Conservation (phyloP, 192 early-diverging fungal species). For the Entomortierella lignicola region DNA sequence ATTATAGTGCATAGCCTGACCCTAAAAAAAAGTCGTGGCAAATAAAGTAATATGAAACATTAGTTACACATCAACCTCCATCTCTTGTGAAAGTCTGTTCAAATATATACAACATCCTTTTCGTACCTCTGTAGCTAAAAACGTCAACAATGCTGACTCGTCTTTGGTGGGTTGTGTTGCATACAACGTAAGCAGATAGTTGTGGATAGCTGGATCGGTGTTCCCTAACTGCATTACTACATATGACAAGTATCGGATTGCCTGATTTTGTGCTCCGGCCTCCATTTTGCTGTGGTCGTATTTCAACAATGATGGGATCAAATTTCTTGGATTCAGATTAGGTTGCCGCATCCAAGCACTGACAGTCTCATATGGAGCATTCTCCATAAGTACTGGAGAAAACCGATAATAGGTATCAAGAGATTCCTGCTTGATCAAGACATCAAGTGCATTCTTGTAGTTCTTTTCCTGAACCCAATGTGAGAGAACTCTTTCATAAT, state of each 20-base stretch:
- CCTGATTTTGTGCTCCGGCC: constrained; percentile 75
- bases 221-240: constrained; percentile 82
- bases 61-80: no score
- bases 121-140: constrained; percentile 76
- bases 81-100: no score
- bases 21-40: constrained; percentile 63
- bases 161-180: constrained; percentile 73
- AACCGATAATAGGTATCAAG: constrained; percentile 91
- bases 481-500: constrained; percentile 87
- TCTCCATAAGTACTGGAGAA: constrained; percentile 86
- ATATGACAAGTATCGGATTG: constrained; percentile 88
- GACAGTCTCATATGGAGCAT: constrained; percentile 86
- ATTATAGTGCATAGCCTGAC: constrained; percentile 86
- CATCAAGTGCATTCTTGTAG: constrained; percentile 79
- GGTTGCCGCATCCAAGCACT: constrained; percentile 88
- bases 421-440: constrained; percentile 83
- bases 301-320: constrained; percentile 90
- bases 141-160: constrained; percentile 78
- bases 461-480: constrained; percentile 87
- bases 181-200: constrained; percentile 88
- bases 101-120: not conserved
- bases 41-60: no score
- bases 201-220: constrained; percentile 92
- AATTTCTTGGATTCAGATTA: constrained; percentile 80
- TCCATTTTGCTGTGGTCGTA: constrained; percentile 70